Conservation (phyloP, 2,329 filamentous ascomycete genomes). For the Claviceps monticola region DNA sequence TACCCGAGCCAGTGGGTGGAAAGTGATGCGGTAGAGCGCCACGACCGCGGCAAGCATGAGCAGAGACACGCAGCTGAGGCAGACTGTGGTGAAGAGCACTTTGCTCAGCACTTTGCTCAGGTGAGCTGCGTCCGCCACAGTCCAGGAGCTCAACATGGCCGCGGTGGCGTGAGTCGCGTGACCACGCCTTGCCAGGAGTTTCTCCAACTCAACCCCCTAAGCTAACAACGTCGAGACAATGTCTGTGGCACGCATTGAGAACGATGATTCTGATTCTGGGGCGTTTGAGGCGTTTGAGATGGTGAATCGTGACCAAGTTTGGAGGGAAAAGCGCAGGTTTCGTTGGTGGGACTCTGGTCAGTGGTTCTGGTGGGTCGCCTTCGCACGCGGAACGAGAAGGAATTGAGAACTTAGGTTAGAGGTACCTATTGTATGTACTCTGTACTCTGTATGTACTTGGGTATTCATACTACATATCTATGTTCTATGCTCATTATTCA, state of each 20-base stretch:
- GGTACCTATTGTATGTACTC: too few species aligned
- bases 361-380: too few species aligned
- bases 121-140: neutral
- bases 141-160: neutral
- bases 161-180: neutral
- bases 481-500: too few species aligned
- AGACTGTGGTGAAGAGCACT: neutral
- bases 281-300: neutral
- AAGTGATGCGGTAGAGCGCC: conserved; percentile 22
- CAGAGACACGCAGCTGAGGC: neutral
- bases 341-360: too few species aligned
- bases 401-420: too few species aligned
- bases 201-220: neutral
- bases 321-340: neutral
- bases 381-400: too few species aligned
- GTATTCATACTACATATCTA: too few species aligned
- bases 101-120: neutral
- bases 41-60: conserved; percentile 9
- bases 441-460: too few species aligned
- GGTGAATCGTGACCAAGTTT: neutral
- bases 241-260: neutral
- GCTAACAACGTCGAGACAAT: neutral
- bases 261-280: neutral
- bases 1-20: conserved; percentile 30
- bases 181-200: neutral